These are phyloP conservation scores for Yamadazyma atmosphaerica DNA, from an alignment of 1,139 yeast species.

Conservation along the genomic window DNA sequence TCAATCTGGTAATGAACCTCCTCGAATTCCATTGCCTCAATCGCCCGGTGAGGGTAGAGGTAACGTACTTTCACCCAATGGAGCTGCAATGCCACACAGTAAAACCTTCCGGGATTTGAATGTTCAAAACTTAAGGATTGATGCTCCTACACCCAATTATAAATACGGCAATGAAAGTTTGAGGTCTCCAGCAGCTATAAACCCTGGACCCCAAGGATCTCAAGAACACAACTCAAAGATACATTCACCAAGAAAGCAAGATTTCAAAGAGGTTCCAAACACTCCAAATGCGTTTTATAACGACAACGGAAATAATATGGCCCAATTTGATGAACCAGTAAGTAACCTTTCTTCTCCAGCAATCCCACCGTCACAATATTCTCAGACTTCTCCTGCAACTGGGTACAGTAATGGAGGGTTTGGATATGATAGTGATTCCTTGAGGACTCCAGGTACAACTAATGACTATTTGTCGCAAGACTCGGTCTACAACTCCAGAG, in stretches of 20 bases:
- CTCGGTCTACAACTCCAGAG: constrained; percentile 8
- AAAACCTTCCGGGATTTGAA: constrained; percentile 16
- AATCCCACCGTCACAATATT: constrained; percentile 10
- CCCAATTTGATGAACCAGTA: constrained; percentile 7
- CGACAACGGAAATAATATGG: neutral
- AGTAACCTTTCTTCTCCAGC: constrained; percentile 18
- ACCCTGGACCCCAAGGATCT: neutral
- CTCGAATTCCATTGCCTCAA: constrained; percentile 13
- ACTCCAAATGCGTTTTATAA: constrained; percentile 22
- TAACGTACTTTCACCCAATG: constrained; percentile 10
- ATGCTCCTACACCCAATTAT: constrained; percentile 8
- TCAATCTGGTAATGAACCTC: constrained; percentile 9
- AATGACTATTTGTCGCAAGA: constrained; percentile 12
- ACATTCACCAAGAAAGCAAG: constrained; percentile 7
- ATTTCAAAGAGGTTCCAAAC: constrained; percentile 11
- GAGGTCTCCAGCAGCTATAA: constrained; percentile 18
- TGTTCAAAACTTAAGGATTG: constrained; percentile 12
- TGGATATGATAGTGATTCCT: constrained; percentile 10
- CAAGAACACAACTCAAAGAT: constrained; percentile 1
- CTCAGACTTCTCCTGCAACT: constrained; percentile 14
- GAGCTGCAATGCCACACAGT: constrained; percentile 11
- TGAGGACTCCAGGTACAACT: constrained; percentile 10
- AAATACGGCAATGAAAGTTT: constrained; percentile 6
- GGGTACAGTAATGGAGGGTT: constrained; percentile 8
- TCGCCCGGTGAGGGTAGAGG: constrained; percentile 12